Evolutionary conservation across 768 basidiomycete species (phyloP).

Genomic region (Polyporus arcularius): DNA sequence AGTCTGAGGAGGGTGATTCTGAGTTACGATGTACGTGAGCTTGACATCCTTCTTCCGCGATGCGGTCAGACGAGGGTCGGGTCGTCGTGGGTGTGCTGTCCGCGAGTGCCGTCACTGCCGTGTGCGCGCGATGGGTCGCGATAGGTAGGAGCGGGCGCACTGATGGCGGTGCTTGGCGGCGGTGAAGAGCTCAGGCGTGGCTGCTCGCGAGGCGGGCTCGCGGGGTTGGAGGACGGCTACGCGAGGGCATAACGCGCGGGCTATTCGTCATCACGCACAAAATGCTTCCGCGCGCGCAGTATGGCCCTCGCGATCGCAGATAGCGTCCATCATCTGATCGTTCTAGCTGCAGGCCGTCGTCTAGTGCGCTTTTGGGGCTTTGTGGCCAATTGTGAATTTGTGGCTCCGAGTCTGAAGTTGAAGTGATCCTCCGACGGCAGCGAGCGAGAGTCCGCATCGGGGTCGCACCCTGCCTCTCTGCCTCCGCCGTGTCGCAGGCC

Average conservation of each 20-base stretch:
- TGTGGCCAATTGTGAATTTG: slow-evolving; percentile 1
- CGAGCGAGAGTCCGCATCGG: neutral
- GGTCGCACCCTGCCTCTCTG: neutral
- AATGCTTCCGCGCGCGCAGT: slow-evolving; percentile 16
- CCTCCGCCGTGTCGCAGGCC: slow-evolving; percentile 9
- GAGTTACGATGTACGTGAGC: neutral
- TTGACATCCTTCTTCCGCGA: slow-evolving; percentile 18
- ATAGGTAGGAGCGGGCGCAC: neutral
- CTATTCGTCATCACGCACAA: slow-evolving; percentile 10
- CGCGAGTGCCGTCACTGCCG: neutral
- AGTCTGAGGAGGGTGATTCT: slow-evolving; percentile 1
- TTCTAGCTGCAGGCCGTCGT: slow-evolving; percentile 3
- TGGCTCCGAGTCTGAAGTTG: slow-evolving; percentile 7
- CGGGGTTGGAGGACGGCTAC: slow-evolving; percentile 1
- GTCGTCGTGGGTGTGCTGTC: neutral
- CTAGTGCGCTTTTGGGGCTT: neutral
- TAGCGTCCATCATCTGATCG: slow-evolving; percentile 8
- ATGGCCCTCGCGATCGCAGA: neutral
- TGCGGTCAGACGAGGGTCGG: neutral
- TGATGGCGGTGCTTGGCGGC: neutral
- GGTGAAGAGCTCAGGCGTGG: too few relatives aligned
- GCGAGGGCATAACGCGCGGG: slow-evolving; percentile 4
- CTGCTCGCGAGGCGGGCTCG: neutral
- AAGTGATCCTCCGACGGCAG: too few relatives aligned
- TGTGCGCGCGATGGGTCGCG: neutral